These are phyloP conservation scores for Ceratobasidium sp. DNA, from an alignment of 1,284 basidiomycete species.

Conservation along the genomic window DNA sequence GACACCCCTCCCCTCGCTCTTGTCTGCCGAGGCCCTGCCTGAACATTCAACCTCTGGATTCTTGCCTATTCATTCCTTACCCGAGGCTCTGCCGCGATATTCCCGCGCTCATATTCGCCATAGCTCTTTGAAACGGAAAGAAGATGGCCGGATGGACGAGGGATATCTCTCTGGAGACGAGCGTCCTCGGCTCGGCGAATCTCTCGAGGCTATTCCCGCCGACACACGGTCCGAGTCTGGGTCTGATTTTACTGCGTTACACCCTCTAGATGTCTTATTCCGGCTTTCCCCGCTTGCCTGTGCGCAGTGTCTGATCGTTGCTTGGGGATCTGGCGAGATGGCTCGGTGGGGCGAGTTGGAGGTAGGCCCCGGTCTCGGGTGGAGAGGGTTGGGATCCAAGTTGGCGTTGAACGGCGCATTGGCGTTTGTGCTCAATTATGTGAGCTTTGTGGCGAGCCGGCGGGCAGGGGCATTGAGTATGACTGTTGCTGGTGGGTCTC, in stretches of 20 bases:
- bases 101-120: constrained; percentile 6
- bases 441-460: constrained; percentile 92
- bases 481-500: constrained; percentile 80
- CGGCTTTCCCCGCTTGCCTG: constrained; percentile 90
- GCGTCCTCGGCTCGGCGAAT: neutral
- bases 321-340: constrained; percentile 82
- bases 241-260: constrained; percentile 62
- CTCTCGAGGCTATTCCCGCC: neutral
- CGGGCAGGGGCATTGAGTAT: constrained; percentile 86
- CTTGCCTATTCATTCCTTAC: neutral
- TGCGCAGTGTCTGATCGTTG: constrained; percentile 82
- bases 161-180: constrained; percentile 22
- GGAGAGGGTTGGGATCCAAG: constrained; percentile 62
- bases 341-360: constrained; percentile 62
- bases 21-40: neutral
- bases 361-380: constrained; percentile 56
- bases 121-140: neutral
- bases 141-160: constrained; percentile 16
- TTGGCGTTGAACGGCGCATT: constrained; percentile 82
- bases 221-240: neutral
- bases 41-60: neutral
- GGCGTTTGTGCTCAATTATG: constrained; percentile 91
- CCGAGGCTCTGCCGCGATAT: neutral
- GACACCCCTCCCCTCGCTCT: constrained; percentile 48
- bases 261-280: constrained; percentile 86